phyloP scores from a whole-genome alignment of 257 asterid genomes.

The Ehretia macrophylla region DNA sequence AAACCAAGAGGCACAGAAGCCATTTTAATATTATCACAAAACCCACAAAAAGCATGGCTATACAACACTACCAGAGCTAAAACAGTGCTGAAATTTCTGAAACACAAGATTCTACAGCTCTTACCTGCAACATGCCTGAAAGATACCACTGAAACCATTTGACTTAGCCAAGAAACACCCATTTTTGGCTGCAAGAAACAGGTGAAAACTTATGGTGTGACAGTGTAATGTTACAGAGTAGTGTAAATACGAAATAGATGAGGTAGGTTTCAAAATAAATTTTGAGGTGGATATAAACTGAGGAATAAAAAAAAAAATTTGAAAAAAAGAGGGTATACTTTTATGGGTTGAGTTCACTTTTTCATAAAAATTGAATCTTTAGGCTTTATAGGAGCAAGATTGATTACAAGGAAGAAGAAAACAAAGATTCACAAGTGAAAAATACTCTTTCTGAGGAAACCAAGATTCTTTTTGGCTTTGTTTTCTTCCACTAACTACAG shows the following conservation, averaged over 20 bases:
- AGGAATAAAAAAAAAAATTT: not conserved
- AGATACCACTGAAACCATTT: conserved; percentile 21
- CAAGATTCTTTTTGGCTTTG: not conserved
- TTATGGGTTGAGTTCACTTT: conserved; percentile 16
- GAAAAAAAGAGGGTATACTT: conserved; percentile 13
- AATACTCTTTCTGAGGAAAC: not conserved
- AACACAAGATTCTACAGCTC: conserved; percentile 15
- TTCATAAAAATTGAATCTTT: conserved; percentile 18
- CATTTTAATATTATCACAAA: conserved; percentile 35
- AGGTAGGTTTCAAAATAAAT: conserved; percentile 6
- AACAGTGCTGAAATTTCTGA: conserved; percentile 12
- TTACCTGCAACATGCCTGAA: conserved; percentile 30
- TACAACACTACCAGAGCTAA: conserved; percentile 20
- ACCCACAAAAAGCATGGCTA: conserved; percentile 27
- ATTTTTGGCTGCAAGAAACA: conserved; percentile 37
- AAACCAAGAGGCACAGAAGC: conserved; percentile 56
- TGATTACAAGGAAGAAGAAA: not conserved
- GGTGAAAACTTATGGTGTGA: conserved; percentile 14
- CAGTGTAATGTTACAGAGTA: conserved; percentile 1
- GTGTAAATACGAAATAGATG: conserved; percentile 10
- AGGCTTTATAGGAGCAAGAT: not conserved
- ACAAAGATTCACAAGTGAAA: not conserved
- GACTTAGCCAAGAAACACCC: conserved; percentile 38
- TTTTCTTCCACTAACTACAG: not conserved
- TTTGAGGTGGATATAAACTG: conserved; percentile 34